These are phyloP conservation scores for Diospyros kaki DNA, from an alignment of 148 eudicot species.

Conservation along the genomic window DNA sequence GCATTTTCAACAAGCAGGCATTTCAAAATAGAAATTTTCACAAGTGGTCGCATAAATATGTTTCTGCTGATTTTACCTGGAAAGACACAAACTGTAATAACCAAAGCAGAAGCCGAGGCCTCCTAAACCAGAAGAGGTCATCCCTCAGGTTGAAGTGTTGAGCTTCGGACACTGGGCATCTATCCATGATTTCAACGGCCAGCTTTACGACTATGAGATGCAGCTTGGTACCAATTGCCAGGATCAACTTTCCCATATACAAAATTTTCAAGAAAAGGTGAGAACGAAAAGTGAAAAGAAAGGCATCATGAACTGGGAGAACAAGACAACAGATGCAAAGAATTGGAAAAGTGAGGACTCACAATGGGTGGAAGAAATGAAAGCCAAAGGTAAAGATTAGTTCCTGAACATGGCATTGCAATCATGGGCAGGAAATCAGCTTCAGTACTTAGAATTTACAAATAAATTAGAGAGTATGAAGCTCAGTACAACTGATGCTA, in stretches of 20 bases:
- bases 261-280: neutral
- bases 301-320: neutral
- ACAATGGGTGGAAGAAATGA: slow-evolving; percentile 67
- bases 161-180: slow-evolving; percentile 32
- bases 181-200: slow-evolving; percentile 62
- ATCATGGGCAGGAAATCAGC: neutral
- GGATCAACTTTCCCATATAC: slow-evolving; percentile 35
- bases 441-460: neutral
- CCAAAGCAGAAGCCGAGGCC: slow-evolving; percentile 59
- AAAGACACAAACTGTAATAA: slow-evolving; percentile 68
- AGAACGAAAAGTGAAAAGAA: neutral
- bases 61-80: slow-evolving; percentile 38
- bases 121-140: slow-evolving; percentile 79
- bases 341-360: slow-evolving; percentile 20
- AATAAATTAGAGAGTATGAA: neutral
- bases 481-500: neutral
- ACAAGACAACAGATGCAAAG: neutral
- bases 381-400: slow-evolving; percentile 57
- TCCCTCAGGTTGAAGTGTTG: slow-evolving; percentile 60
- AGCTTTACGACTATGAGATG: slow-evolving; percentile 70
- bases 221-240: slow-evolving; percentile 60
- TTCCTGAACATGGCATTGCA: slow-evolving; percentile 39
- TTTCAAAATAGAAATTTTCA: neutral
- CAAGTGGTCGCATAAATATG: neutral
- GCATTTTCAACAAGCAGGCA: neutral